Evolutionary conservation across 179 eudicot genomes (phyloP).

Genomic region (Kewa caespitosa): DNA sequence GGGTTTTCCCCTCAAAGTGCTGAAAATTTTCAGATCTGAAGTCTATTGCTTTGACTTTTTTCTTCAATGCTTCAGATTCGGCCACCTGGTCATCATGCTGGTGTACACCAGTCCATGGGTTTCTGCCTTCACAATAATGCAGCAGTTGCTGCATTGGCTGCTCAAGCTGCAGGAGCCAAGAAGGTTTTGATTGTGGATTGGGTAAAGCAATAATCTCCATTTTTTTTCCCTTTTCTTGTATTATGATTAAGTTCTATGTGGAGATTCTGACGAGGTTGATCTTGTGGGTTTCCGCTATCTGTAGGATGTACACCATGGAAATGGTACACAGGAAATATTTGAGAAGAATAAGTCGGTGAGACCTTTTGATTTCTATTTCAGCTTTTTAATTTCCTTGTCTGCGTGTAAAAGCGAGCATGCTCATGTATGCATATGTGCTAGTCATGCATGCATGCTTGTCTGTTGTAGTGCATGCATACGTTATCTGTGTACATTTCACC

Average conservation of each 20-base stretch:
- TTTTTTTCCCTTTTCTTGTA: background rate
- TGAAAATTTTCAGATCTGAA: background rate
- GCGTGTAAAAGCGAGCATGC: background rate
- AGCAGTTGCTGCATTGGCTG: slow-evolving; percentile 93
- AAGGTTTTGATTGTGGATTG: slow-evolving; percentile 91
- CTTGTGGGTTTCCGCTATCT: slow-evolving; percentile 14
- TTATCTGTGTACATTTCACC: background rate
- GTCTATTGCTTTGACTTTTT: background rate
- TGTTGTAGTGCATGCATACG: too few species aligned
- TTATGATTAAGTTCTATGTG: slow-evolving; percentile 4
- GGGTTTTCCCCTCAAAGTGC: slow-evolving; percentile 8
- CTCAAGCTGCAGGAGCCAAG: slow-evolving; percentile 87
- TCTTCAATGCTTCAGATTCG: slow-evolving; percentile 59
- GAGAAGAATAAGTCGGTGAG: slow-evolving; percentile 79
- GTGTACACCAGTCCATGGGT: slow-evolving; percentile 90
- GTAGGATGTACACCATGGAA: slow-evolving; percentile 99
- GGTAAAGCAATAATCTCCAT: slow-evolving; percentile 43
- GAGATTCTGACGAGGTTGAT: slow-evolving; percentile 7
- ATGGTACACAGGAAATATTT: slow-evolving; percentile 98
- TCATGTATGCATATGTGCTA: background rate
- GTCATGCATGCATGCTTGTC: background rate
- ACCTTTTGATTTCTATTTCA: slow-evolving; percentile 1
- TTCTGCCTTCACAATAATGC: slow-evolving; percentile 99
- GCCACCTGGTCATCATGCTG: slow-evolving; percentile 99
- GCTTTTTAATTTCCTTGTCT: background rate